Percentiles rank a stretch among this genome's conserved stretches.
These are phyloP conservation scores for Pelargonium nanum DNA, from an alignment of 345 rosid genomes.

Conservation along the genomic window DNA sequence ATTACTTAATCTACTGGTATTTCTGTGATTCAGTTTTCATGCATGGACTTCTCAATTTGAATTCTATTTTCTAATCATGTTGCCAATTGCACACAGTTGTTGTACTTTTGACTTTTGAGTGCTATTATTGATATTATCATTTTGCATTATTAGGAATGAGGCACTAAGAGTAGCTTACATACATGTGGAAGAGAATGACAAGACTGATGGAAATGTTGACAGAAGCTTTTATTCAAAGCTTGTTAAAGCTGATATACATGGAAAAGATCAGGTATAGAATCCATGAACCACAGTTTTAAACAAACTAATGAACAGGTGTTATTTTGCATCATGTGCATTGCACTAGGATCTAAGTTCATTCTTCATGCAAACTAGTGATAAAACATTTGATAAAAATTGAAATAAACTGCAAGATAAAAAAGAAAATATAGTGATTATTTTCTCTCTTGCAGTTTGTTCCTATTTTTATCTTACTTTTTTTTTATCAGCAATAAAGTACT, in stretches of 20 bases:
- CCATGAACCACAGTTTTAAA: not conserved
- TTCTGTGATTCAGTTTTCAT: not conserved
- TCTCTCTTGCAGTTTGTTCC: not conserved
- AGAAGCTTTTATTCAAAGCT: conserved; percentile 78
- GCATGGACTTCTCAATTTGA: not conserved
- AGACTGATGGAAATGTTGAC: conserved; percentile 37
- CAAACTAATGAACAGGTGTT: not conserved
- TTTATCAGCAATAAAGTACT: no score
- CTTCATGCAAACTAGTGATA: not conserved
- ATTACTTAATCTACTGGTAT: not conserved
- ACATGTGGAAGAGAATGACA: conserved; percentile 67
- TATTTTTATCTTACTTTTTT: not conserved
- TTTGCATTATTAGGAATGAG: conserved; percentile 52
- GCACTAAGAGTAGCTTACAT: conserved; percentile 98
- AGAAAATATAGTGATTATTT: not conserved
- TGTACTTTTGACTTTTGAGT: not conserved
- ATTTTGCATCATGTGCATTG: not conserved
- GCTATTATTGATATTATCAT: conserved; percentile 2
- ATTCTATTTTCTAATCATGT: not conserved
- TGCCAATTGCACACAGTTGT: no score
- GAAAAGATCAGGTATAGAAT: conserved; percentile 85
- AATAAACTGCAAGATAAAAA: no score
- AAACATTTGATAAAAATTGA: no score
- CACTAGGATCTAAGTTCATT: not conserved
- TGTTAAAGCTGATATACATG: conserved; percentile 92